Evolutionary conservation across 2,329 filamentous ascomycete species (phyloP).

Genomic region (Grosmannia penicillata): DNA sequence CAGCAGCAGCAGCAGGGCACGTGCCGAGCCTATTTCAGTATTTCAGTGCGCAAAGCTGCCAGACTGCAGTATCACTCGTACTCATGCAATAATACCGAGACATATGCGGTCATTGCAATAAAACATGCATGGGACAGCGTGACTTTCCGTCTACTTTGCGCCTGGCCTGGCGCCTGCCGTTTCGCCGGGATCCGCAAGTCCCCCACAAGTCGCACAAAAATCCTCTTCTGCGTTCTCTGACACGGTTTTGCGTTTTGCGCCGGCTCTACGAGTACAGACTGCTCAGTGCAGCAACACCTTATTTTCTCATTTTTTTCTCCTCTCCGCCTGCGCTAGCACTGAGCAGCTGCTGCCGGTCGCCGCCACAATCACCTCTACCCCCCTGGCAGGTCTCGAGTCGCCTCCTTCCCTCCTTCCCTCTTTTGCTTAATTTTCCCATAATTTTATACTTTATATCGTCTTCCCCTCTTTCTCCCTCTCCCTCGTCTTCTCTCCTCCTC

Average conservation of each 20-base stretch:
- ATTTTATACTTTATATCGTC: constrained; percentile 7
- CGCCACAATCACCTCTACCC: constrained; percentile 6
- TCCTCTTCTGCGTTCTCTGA: neutral
- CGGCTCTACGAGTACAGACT: neutral
- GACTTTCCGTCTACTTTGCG: neutral
- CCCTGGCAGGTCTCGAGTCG: constrained; percentile 1
- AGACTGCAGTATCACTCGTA: too few species aligned
- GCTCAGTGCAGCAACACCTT: neutral
- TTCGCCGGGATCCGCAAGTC: neutral
- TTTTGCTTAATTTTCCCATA: constrained; percentile 5
- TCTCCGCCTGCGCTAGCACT: constrained; percentile 1
- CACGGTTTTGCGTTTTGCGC: neutral
- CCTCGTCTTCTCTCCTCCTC: constrained; percentile 4
- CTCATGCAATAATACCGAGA: too few species aligned
- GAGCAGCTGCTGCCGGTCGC: constrained; percentile 4
- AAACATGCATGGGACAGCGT: too few species aligned
- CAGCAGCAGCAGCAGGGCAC: neutral
- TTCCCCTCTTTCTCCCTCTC: constrained; percentile 10
- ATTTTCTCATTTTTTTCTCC: neutral
- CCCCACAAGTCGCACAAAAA: constrained; percentile 1
- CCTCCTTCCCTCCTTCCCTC: constrained; percentile 6
- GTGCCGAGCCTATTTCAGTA: too few species aligned
- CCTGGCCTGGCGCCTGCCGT: neutral
- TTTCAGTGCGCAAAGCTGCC: too few species aligned
- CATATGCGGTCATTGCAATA: too few species aligned